Conservation (phyloP, 805 yeast genomes). For the Starmerella cellae region DNA sequence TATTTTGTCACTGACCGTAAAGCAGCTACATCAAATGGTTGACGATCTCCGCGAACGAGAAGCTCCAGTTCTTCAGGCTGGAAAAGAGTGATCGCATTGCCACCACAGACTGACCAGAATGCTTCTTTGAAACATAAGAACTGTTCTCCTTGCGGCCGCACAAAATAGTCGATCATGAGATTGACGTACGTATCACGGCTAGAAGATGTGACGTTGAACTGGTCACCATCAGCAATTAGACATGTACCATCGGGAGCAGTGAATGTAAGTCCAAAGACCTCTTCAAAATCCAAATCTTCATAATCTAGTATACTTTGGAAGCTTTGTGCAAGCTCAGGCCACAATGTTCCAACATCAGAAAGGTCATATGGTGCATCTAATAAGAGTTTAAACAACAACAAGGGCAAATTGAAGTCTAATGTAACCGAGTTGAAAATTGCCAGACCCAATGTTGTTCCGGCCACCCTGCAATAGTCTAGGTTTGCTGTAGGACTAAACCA, state of each 20-base stretch:
- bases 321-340: conserved; percentile 51
- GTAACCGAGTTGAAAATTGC: conserved; percentile 87
- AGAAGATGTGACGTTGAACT: conserved; percentile 40
- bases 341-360: conserved; percentile 53
- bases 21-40: conserved; percentile 51
- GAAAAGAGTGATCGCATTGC: conserved; percentile 67
- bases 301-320: conserved; percentile 37
- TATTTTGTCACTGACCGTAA: conserved; percentile 64
- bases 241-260: conserved; percentile 50
- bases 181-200: conserved; percentile 52
- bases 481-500: conserved; percentile 47
- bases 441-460: conserved; percentile 78
- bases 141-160: conserved; percentile 33
- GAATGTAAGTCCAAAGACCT: conserved; percentile 43
- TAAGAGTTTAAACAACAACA: conserved; percentile 61
- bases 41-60: conserved; percentile 64
- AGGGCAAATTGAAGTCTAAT: conserved; percentile 65
- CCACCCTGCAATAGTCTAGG: conserved; percentile 41
- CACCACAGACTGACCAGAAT: conserved; percentile 62
- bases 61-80: conserved; percentile 70
- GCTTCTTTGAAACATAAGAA: conserved; percentile 54
- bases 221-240: conserved; percentile 47
- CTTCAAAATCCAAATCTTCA: conserved; percentile 34
- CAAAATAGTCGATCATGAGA: conserved; percentile 45
- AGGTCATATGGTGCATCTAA: conserved; percentile 42